phyloP scores from a whole-genome alignment of 2,329 filamentous ascomycete species.

The Thielaviopsis ethacetica region DNA sequence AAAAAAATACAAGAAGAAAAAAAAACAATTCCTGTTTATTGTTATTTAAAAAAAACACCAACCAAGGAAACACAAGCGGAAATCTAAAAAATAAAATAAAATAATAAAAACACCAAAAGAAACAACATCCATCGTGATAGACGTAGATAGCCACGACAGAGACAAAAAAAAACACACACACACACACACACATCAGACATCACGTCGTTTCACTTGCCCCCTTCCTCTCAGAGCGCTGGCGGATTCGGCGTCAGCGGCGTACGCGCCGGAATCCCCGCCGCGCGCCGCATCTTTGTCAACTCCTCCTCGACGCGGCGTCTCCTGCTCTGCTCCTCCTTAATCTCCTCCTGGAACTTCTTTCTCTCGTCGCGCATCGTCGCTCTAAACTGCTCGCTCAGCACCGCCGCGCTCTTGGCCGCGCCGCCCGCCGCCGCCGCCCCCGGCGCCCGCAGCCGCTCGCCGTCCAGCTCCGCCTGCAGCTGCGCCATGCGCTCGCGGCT shows the following conservation, averaged over 20 bases:
- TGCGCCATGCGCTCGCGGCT: conserved; percentile 22
- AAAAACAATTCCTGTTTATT: not conserved
- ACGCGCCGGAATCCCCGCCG: conserved; percentile 19
- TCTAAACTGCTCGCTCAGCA: conserved; percentile 41
- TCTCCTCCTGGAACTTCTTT: conserved; percentile 39
- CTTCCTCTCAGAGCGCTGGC: not conserved
- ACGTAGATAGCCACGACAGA: not conserved
- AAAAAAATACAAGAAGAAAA: not conserved
- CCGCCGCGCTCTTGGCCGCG: conserved; percentile 26
- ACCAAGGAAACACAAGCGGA: not conserved
- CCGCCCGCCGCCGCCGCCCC: conserved; percentile 20
- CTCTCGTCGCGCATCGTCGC: conserved; percentile 39
- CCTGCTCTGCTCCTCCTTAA: conserved; percentile 33
- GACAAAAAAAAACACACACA: not conserved
- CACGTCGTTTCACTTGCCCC: too few relatives aligned
- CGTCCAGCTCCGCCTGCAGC: conserved; percentile 36
- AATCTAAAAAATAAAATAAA: not conserved
- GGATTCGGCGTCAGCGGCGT: conserved; percentile 25
- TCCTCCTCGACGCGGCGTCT: conserved; percentile 35
- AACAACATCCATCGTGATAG: not conserved
- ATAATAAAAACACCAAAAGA: not conserved
- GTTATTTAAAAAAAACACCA: not conserved
- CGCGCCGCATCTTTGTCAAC: conserved; percentile 26
- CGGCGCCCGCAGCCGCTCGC: conserved; percentile 29
- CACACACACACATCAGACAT: too few relatives aligned